Base-by-base conservation (phyloP, 495 filamentous ascomycete species). In the Corynascus novoguineensis region DNA sequence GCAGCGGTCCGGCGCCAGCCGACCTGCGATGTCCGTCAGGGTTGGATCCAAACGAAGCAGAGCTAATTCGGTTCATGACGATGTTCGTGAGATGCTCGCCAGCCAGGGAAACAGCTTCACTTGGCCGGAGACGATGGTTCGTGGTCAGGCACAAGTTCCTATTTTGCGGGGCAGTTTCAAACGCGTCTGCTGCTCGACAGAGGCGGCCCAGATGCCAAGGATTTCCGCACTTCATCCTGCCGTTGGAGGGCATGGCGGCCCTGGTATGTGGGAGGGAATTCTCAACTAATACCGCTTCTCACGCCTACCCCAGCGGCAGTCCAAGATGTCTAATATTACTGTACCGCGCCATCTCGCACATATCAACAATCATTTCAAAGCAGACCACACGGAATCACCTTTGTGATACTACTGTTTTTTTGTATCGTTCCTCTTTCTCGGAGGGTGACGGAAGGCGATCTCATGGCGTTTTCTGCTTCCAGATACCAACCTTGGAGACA, bases 11-110 rank as follows among this genome's bases (percentile, higher is more conserved):
- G 59, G 60, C 62, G 59, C 27, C 62, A 66, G 10, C 67, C 72
- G 68, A 69, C 66, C 60, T 75, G 71, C 64, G 51, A 24, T 55
- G 37, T 50, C 34, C 6, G 50, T 56, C 31, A 73, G 64, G 59
- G 63, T 59, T 17, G 71, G 78, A 25, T 59, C 70, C 35, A 95
- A 95, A 70, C 86, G 89, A 49, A 83, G 82, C 61, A 80, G 88
- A 35, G 80, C 87, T 57, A 70, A 71, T 34, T 67, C 76, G 8
- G 74, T 92, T 15, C 89, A 93, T 68, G 82, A 84, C 47, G 84
- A 89, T 58, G 87, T 93, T 40, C 87, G 88, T 55, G 78, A 85
- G 47, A 71, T 83, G 63, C 71, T 86, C 17, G 57, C 58, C 22
- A 58, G 57, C 21, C 67, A 66, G 29, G 45, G 56, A 11, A 44